phyloP scores from a whole-genome alignment of 208 protist species.

The Angomonas deanei region DNA sequence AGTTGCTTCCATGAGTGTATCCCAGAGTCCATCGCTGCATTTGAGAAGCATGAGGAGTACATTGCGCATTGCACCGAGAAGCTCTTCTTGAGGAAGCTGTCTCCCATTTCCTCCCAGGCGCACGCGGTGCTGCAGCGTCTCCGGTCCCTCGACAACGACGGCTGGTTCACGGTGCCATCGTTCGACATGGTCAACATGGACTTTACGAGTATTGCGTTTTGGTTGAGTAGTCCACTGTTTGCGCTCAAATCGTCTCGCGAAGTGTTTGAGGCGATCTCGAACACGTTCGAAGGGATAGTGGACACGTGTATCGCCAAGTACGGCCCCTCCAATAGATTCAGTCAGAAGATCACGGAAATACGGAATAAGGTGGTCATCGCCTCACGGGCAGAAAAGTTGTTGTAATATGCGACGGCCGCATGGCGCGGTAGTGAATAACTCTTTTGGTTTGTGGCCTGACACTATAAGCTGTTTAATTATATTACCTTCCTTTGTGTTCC shows the following conservation, averaged over 20 bases:
- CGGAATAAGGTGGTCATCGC: slow-evolving; percentile 66
- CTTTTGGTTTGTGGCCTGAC: no score
- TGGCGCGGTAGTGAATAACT: not conserved
- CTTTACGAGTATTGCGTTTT: slow-evolving; percentile 56
- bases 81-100: no score
- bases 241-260: slow-evolving; percentile 43
- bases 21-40: no score
- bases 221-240: slow-evolving; percentile 45
- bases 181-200: slow-evolving; percentile 78
- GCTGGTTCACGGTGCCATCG: slow-evolving; percentile 74
- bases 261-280: slow-evolving; percentile 59
- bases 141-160: slow-evolving; percentile 37
- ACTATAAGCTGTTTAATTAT: no score
- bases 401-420: no score
- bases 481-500: no score
- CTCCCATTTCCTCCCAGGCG: slow-evolving; percentile 27
- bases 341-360: slow-evolving; percentile 51
- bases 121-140: slow-evolving; percentile 48
- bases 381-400: slow-evolving; percentile 36
- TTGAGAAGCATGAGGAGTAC: no score
- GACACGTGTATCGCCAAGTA: slow-evolving; percentile 73
- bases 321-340: slow-evolving; percentile 64
- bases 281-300: slow-evolving; percentile 77
- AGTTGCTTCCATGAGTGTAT: no score
- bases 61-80: no score